These are phyloP conservation scores for Inga laurina DNA, from an alignment of 306 rosid genomes.

Conservation along the genomic window DNA sequence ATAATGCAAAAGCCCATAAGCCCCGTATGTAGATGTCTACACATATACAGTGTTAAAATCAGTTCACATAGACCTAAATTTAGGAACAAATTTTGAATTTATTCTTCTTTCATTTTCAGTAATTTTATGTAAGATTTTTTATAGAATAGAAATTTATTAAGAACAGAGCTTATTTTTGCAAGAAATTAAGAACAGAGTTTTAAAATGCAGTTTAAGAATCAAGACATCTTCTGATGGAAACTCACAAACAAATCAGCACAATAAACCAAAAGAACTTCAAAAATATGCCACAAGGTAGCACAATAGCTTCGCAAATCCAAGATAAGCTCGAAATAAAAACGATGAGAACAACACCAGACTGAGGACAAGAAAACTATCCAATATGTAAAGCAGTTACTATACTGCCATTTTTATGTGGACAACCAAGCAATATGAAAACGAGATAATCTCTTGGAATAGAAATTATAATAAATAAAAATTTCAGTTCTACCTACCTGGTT, in stretches of 20 bases:
- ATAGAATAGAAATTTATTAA: background rate
- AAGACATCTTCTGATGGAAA: background rate
- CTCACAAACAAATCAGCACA: background rate
- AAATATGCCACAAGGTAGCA: background rate
- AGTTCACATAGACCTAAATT: background rate
- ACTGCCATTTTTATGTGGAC: background rate
- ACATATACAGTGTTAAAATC: background rate
- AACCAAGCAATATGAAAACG: constrained; percentile 2
- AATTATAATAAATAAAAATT: constrained; percentile 5
- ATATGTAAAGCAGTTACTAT: background rate
- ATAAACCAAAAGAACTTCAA: background rate
- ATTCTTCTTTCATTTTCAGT: background rate
- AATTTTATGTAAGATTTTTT: background rate
- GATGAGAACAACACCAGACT: background rate
- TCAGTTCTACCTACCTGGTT: constrained; percentile 66
- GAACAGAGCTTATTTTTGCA: background rate
- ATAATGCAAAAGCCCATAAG: background rate
- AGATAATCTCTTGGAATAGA: constrained; percentile 3
- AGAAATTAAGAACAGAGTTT: background rate
- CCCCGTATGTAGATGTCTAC: background rate
- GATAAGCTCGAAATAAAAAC: background rate
- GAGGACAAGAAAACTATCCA: background rate
- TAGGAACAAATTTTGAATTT: background rate
- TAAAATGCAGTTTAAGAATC: background rate
- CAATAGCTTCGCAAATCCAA: background rate